Evolutionary conservation across 2,329 filamentous ascomycete genomes (phyloP), one percentile per base, ranked within the genome.

Genomic region (Neodidymelliopsis sp.): DNA sequence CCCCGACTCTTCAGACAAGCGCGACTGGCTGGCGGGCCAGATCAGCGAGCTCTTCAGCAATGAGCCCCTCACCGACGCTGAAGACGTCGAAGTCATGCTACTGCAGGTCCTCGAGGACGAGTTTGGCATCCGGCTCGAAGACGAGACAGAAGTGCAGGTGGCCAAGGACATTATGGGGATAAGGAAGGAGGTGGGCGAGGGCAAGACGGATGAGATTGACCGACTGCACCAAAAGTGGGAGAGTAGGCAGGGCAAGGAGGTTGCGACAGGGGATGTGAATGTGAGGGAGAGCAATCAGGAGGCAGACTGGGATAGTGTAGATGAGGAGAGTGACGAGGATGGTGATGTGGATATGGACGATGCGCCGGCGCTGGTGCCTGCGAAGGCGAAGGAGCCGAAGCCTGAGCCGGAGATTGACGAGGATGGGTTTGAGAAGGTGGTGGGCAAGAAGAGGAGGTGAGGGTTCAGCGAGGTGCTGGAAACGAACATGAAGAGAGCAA

Each of bases 101-200:
- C 79, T 96, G 35, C 90, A 97, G 66, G 86, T 96, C 53, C 94
- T 97, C 88, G 83, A 89, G 55, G 94, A 97, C 76, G 94, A 99
- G 74, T 99, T 97, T 67, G 91, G 96, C 65, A 88, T 94, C 45
- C 87, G 90, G 47, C 84, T 97, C 20, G 94, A 97, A 66, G 94
- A 99, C 72, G 92, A 91, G 62, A 93, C 87, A 36, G 89, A 86
- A 24, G 85, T 82, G 42, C 83, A 87, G 46, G 84, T 96, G 6
- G 91, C 91, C 8, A 78, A 79, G 49, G 80, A 86, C 62, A 89
- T 97, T 49, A 75, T 95, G 71, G 79, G 80, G 41, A 75, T 93
- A 56, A 80, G 85, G 63, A 78, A 79, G 49, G 81, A 89, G 67
- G 85, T 86, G 63, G 77, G 79, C 49, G 80, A 82, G 54, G 88